Evolutionary conservation across 495 filamentous ascomycete genomes (phyloP).

Genomic region (Lophiotrema nucula): DNA sequence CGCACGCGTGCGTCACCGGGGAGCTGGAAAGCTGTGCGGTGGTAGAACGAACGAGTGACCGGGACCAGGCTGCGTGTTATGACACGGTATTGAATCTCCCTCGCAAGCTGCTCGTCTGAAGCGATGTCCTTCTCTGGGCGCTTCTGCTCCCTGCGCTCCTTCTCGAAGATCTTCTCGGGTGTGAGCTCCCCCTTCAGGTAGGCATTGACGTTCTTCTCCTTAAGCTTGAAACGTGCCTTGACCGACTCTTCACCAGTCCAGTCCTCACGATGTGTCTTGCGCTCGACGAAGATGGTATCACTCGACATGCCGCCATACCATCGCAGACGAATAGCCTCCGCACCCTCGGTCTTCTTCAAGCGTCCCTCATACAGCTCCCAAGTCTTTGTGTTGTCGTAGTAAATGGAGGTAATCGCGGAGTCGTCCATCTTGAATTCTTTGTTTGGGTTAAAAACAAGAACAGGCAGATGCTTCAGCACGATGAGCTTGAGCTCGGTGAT

Average conservation of each 20-base stretch:
- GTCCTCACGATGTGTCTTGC: slow-evolving; percentile 97
- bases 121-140: slow-evolving; percentile 86
- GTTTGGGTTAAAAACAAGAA: slow-evolving; percentile 93
- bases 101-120: slow-evolving; percentile 82
- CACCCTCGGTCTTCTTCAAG: slow-evolving; percentile 95
- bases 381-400: slow-evolving; percentile 90
- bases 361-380: slow-evolving; percentile 94
- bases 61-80: slow-evolving; percentile 80
- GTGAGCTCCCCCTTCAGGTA: slow-evolving; percentile 79
- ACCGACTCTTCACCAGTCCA: slow-evolving; percentile 99
- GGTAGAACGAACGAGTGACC: slow-evolving; percentile 91
- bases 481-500: slow-evolving; percentile 98
- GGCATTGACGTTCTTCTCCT: slow-evolving; percentile 95
- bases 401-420: slow-evolving; percentile 94
- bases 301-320: slow-evolving; percentile 98
- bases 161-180: slow-evolving; percentile 83
- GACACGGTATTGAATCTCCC: slow-evolving; percentile 89
- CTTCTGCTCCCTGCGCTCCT: slow-evolving; percentile 87
- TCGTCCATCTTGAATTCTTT: slow-evolving; percentile 93
- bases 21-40: slow-evolving; percentile 95
- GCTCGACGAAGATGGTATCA: slow-evolving; percentile 93
- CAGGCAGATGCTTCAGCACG: slow-evolving; percentile 94
- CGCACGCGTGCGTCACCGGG: slow-evolving; percentile 94
- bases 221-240: slow-evolving; percentile 89
- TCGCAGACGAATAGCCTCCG: slow-evolving; percentile 90